Conservation (phyloP, 1,284 basidiomycete species). For the Ceratobasidium sp. region DNA sequence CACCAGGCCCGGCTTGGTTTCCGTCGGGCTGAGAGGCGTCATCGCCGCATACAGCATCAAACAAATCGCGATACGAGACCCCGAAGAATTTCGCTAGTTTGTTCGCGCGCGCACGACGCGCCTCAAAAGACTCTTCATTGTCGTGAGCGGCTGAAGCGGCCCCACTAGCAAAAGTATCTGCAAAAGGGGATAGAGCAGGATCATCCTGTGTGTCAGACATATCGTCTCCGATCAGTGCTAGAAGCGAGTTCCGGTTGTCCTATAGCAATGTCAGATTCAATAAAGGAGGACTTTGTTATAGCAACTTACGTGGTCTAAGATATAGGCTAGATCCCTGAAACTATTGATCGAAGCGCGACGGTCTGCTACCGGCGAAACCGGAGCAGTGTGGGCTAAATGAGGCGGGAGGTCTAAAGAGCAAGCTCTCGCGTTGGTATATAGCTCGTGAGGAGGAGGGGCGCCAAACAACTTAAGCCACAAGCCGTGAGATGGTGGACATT, state of each 20-base stretch:
- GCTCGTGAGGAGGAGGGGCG: constrained; percentile 27
- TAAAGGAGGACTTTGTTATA: not conserved
- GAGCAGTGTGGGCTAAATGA: not conserved
- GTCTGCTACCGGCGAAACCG: not conserved
- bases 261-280: not conserved
- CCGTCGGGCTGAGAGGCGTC: not conserved
- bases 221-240: constrained; percentile 19
- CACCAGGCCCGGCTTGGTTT: not conserved
- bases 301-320: constrained; percentile 33
- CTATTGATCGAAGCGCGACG: constrained; percentile 30
- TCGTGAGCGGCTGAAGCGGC: not conserved
- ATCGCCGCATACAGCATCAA: constrained; percentile 21
- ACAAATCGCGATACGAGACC: constrained; percentile 30
- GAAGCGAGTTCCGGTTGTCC: constrained; percentile 32
- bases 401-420: constrained; percentile 26
- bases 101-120: constrained; percentile 21
- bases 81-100: constrained; percentile 35
- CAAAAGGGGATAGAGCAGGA: constrained; percentile 3
- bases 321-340: constrained; percentile 27
- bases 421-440: constrained; percentile 25
- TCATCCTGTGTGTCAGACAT: not conserved
- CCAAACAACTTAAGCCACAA: constrained; percentile 27
- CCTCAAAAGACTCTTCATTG: constrained; percentile 18
- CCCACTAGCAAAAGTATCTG: not conserved
- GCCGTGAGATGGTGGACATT: not conserved